Evolutionary conservation across 1,284 basidiomycete species (phyloP).

Genomic region (Leccinum subrobustum): DNA sequence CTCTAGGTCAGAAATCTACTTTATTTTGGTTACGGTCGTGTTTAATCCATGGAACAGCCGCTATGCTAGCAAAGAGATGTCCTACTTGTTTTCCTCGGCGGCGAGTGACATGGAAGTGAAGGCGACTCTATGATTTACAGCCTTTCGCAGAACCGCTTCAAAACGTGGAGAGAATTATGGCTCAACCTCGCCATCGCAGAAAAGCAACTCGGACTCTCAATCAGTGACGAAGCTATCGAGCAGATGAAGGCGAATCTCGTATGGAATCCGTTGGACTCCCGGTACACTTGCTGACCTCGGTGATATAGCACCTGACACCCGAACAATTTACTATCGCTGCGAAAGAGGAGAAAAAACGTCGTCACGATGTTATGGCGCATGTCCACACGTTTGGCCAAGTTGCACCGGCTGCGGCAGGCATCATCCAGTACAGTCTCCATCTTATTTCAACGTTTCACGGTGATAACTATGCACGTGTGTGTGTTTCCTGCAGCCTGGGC

Average conservation of each 20-base stretch:
- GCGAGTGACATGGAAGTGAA: constrained; percentile 44
- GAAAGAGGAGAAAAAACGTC: constrained; percentile 92
- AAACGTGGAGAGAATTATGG: constrained; percentile 97
- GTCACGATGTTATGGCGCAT: constrained; percentile 99
- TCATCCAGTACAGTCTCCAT: constrained; percentile 75
- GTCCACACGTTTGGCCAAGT: constrained; percentile 96
- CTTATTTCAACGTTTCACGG: constrained; percentile 6
- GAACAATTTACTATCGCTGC: constrained; percentile 93
- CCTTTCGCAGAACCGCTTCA: constrained; percentile 79
- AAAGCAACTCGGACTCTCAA: constrained; percentile 91
- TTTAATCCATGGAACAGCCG: constrained; percentile 55
- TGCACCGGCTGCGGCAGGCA: constrained; percentile 93
- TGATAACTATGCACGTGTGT: constrained; percentile 8
- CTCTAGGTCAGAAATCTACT: constrained; percentile 51
- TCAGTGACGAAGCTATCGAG: constrained; percentile 87
- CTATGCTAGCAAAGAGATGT: constrained; percentile 99
- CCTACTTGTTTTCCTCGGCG: constrained; percentile 89
- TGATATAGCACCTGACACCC: constrained; percentile 70
- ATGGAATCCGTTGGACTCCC: constrained; percentile 24
- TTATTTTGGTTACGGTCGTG: not conserved
- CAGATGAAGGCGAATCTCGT: constrained; percentile 94
- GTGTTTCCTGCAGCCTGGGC: constrained; percentile 61
- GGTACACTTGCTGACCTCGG: constrained; percentile 1
- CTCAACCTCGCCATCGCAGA: constrained; percentile 95
- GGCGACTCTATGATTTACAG: not conserved